Evolutionary conservation across 345 rosid species (phyloP), one percentile per base, ranked within the genome.

Genomic region (Nephelium lappaceum): DNA sequence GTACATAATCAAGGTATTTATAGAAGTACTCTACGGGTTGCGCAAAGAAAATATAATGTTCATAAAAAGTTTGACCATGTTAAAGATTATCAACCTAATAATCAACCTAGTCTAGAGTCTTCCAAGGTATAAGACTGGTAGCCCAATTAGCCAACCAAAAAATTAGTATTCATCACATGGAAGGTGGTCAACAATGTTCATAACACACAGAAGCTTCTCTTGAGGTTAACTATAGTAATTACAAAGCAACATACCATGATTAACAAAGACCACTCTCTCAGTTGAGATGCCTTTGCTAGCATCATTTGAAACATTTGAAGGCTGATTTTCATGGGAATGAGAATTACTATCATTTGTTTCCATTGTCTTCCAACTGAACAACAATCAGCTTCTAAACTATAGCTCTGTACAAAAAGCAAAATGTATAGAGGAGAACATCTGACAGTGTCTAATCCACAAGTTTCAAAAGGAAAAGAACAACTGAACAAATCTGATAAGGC

Each of bases 231-330:
- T 21, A 5, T 24, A 67, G 9, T 51, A 74, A 75, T 67, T 16
- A 66, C 8, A 47, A 66, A 69, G 65, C 75, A 79, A 63, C 84
- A 57, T 72, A 79, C 83, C 83, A 62, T 23, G 76, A 68, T 83
- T 83, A 51, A 83, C 67, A 55, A 72, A 83, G 53, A 76, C 62
- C 72, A 72, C 78, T 51, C 62, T 76, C 75, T 76, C 75, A 49
- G 61, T 68, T 67, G 80, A 61, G 55, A 74, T 53, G 23, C 41
- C 78, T 57, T 67, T 75, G 71, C 68, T 71, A 67, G 58, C 69
- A 51, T 69, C 70, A 67, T 11, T 76, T 19, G 75, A 67, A 51
- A 27, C 36, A 24, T 15, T 62, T 49, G 80, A 39, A 15, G 67
- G 67, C 45, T 51, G 72, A 79, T n/a, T 76, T 79, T 79, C 75